Percentiles rank a stretch among this genome's conserved stretches.
phyloP scores from a whole-genome alignment of 164 flowering plant species.

The Tinospora cordifolia region DNA sequence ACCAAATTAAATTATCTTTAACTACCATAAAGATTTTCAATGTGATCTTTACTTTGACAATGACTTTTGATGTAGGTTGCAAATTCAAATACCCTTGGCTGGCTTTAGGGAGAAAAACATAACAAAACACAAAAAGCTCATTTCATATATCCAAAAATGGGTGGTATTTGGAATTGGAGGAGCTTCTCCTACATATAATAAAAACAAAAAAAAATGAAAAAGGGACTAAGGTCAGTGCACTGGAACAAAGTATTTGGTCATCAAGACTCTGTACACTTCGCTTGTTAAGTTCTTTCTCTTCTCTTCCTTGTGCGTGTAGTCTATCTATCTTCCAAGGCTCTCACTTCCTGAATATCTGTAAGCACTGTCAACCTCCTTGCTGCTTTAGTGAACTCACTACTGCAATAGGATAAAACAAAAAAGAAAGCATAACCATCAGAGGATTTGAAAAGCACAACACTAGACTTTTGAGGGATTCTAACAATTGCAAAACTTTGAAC shows the following conservation, averaged over 20 bases:
- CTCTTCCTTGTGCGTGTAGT: too few relatives aligned
- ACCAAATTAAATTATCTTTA: not conserved
- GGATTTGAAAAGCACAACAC: not conserved
- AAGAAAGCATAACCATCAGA: not conserved
- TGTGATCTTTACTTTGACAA: not conserved
- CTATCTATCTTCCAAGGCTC: slow-evolving; percentile 31
- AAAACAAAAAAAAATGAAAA: not conserved
- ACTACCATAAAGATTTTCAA: not conserved
- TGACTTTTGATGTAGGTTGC: not conserved
- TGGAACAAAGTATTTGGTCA: slow-evolving; percentile 2
- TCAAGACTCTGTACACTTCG: not conserved
- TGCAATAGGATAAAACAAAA: slow-evolving; percentile 24
- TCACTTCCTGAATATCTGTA: slow-evolving; percentile 35
- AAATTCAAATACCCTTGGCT: not conserved
- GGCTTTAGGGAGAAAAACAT: not conserved
- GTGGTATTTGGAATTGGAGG: not conserved
- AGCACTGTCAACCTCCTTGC: slow-evolving; percentile 53
- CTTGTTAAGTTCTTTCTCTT: not conserved
- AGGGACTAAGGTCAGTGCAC: not conserved
- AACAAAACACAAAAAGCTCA: not conserved
- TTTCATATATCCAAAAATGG: slow-evolving; percentile 1
- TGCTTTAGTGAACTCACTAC: slow-evolving; percentile 51
- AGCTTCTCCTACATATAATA: not conserved
- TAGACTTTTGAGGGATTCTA: not conserved
- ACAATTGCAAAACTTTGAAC: slow-evolving; percentile 20